Evolutionary conservation across 495 filamentous ascomycete species (phyloP), one percentile per base, ranked within the genome.

Genomic region (Ascobolus immersus): DNA sequence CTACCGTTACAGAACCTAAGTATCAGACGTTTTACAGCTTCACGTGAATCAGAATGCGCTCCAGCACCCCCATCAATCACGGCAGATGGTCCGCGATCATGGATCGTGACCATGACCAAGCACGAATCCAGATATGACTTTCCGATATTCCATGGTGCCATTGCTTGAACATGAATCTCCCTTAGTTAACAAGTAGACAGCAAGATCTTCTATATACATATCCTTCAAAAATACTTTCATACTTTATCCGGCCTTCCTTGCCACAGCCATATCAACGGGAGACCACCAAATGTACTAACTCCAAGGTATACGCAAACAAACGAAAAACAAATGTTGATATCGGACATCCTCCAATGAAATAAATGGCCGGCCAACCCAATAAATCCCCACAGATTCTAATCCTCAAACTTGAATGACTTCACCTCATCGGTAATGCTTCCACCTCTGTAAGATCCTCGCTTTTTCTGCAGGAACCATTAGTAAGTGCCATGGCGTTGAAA

Each of bases 351-450:
- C 22, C 22, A 25, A 7, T n/a, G 22, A n/a, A 7, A 25, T 25
- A n/a, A 7, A 25, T n/a, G 7, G 7, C 22, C n/a, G n/a, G 7
- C n/a, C 22, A n/a, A 25, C 7, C 22, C 7, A n/a, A 25, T n/a
- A n/a, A n/a, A n/a, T n/a, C n/a, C n/a, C n/a, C n/a, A n/a, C n/a
- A n/a, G n/a, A 26, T 30, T 36, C 50, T 69, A 82, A 53, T 79
- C 71, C 2, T 84, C 75, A 56, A 91, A 91, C 60, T 84, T 89
- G 55, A 84, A 75, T 31, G 74, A 71, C 48, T 70, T 68, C 40
- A 69, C 69, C 13, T 65, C 65, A 37, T 79, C 71, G 50, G 90
- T 78, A 39, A 93, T 79, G 14, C 60, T 58, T 6, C 82, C 82
- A 9, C 81, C 82, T 34, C 71, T 65, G 58, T 90, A 91, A 32